These are phyloP conservation scores for Plasmodiophora brassicae DNA, from an alignment of 208 protist genomes.

Conservation along the genomic window DNA sequence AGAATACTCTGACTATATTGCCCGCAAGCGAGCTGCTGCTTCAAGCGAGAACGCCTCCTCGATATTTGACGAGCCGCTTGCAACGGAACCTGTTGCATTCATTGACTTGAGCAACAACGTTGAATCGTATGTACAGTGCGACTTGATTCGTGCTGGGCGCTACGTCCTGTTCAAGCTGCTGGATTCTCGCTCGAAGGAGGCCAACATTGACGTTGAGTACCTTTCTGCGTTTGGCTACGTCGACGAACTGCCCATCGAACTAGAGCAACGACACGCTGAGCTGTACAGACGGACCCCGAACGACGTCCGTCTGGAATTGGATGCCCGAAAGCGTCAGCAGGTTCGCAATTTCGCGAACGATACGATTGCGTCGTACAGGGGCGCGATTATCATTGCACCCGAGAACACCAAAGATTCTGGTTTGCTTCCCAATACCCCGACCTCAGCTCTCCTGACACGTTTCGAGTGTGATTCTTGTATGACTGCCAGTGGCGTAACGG, in stretches of 20 bases:
- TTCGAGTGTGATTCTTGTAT: neutral
- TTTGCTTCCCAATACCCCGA: neutral
- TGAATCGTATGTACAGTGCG: neutral
- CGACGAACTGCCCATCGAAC: neutral
- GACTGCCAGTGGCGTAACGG: neutral
- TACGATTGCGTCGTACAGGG: neutral
- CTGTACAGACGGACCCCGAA: neutral
- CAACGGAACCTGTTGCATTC: neutral
- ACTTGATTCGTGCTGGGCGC: neutral
- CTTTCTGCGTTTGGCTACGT: neutral
- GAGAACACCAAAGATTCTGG: neutral
- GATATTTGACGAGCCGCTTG: too few relatives aligned
- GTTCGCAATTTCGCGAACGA: neutral
- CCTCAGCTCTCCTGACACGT: neutral
- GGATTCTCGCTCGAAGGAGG: neutral
- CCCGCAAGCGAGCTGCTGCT: neutral
- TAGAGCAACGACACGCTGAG: neutral
- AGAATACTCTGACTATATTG: neutral
- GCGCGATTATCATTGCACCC: neutral
- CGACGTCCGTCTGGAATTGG: neutral
- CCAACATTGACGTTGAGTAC: conserved; percentile 30
- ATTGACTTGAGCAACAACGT: neutral
- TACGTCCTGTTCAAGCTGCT: conserved; percentile 15
- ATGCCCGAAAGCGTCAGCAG: conserved; percentile 4
- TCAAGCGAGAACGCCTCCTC: too few relatives aligned